Conservation (phyloP, 2,329 filamentous ascomycete species). For the Alternaria panax region DNA sequence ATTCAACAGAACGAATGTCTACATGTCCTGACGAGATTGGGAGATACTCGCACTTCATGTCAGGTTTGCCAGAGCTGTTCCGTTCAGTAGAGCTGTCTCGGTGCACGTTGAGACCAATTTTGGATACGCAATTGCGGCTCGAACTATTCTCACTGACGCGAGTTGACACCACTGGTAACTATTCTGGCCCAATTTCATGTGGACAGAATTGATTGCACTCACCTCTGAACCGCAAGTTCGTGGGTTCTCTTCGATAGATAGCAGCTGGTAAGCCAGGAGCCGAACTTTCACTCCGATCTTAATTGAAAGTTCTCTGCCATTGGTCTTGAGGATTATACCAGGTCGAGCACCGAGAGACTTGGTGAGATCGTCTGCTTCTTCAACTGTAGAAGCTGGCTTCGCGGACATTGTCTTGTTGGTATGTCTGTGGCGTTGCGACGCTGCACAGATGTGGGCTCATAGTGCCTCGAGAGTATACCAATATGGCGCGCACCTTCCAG, state of each 20-base stretch:
- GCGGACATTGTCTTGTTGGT: background rate
- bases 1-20: too few relatives aligned
- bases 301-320: background rate
- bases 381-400: background rate
- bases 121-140: background rate
- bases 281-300: background rate
- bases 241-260: background rate
- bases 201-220: background rate
- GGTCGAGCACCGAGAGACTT: background rate
- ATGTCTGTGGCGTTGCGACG: background rate
- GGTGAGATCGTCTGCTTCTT: background rate
- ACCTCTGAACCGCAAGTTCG: background rate
- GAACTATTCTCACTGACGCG: background rate
- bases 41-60: background rate
- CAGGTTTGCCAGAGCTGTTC: background rate
- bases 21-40: background rate
- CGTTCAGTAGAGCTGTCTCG: background rate
- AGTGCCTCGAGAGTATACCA: background rate
- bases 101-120: background rate
- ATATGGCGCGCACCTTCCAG: background rate
- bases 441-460: background rate
- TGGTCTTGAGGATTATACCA: background rate
- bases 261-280: constrained; percentile 1
- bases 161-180: background rate
- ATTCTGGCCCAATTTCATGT: background rate